phyloP scores from a whole-genome alignment of 257 asterid species.

The Fraxinus quadrangulata region DNA sequence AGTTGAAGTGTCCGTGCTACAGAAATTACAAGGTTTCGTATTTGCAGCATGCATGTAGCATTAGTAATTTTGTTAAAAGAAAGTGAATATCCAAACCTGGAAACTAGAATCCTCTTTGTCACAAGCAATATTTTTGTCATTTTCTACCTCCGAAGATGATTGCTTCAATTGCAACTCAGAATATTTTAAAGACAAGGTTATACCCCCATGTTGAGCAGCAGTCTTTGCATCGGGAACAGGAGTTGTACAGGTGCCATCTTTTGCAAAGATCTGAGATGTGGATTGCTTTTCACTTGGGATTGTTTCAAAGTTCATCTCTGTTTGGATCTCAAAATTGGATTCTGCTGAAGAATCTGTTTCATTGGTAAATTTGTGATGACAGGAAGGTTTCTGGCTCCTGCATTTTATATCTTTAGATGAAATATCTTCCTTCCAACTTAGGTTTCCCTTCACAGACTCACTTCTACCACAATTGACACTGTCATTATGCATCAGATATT shows the following conservation, averaged over 20 bases:
- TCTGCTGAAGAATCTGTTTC: constrained; percentile 43
- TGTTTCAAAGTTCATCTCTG: constrained; percentile 35
- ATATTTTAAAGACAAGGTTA: constrained; percentile 31
- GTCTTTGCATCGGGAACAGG: constrained; percentile 12
- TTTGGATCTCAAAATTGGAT: constrained; percentile 43
- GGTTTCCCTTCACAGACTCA: constrained; percentile 48
- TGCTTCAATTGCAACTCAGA: constrained; percentile 35
- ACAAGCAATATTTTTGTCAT: constrained; percentile 29
- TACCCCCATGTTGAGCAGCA: not conserved
- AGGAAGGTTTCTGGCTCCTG: constrained; percentile 42
- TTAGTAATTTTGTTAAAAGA: constrained; percentile 1
- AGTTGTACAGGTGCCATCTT: constrained; percentile 24
- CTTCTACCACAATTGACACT: constrained; percentile 32
- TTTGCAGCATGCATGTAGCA: constrained; percentile 11
- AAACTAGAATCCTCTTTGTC: constrained; percentile 32
- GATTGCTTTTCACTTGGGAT: constrained; percentile 38
- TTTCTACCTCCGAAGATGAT: constrained; percentile 29
- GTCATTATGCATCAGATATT: constrained; percentile 32
- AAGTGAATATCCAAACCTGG: constrained; percentile 52
- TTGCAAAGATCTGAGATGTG: constrained; percentile 32
- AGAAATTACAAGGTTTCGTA: constrained; percentile 7
- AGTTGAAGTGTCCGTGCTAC: too few relatives aligned
- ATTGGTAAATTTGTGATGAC: constrained; percentile 27
- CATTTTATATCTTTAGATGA: constrained; percentile 39
- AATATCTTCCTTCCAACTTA: constrained; percentile 36